These are phyloP conservation scores for Rhynchospora pubera DNA, from an alignment of 176 grass and related monocot species.

Conservation along the genomic window DNA sequence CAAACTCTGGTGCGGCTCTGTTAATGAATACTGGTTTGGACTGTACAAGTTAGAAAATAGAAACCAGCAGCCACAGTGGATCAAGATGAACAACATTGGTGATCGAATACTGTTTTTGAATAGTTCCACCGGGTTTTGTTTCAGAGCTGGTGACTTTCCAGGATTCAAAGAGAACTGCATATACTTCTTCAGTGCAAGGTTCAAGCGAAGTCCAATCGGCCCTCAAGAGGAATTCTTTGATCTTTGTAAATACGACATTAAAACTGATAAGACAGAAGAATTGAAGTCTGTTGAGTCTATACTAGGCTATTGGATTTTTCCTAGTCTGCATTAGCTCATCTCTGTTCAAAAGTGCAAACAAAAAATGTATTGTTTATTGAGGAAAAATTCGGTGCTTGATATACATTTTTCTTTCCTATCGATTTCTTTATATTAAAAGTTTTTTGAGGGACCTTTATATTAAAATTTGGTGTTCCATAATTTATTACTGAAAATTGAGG, in stretches of 20 bases:
- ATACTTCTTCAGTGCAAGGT: slow-evolving; percentile 13
- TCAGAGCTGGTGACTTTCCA: not conserved
- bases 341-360: not conserved
- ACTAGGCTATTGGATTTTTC: slow-evolving; percentile 17
- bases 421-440: too few relatives aligned
- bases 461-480: too few relatives aligned
- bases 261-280: slow-evolving; percentile 1
- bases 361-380: not conserved
- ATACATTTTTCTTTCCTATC: too few relatives aligned
- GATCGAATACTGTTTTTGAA: slow-evolving; percentile 10
- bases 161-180: slow-evolving; percentile 21
- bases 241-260: slow-evolving; percentile 16
- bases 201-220: not conserved
- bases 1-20: slow-evolving; percentile 17
- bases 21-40: slow-evolving; percentile 3
- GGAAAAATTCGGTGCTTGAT: too few relatives aligned
- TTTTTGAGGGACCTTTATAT: too few relatives aligned
- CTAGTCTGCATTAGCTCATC: not conserved
- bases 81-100: slow-evolving; percentile 11
- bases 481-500: too few relatives aligned
- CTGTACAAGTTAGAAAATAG: not conserved
- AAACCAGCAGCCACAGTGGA: not conserved
- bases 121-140: slow-evolving; percentile 13
- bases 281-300: slow-evolving; percentile 11
- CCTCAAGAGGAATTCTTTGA: slow-evolving; percentile 13